Evolutionary conservation across 2,329 filamentous ascomycete genomes (phyloP), one percentile per base, ranked within the genome.

Genomic region (Epichloe glyceriae): DNA sequence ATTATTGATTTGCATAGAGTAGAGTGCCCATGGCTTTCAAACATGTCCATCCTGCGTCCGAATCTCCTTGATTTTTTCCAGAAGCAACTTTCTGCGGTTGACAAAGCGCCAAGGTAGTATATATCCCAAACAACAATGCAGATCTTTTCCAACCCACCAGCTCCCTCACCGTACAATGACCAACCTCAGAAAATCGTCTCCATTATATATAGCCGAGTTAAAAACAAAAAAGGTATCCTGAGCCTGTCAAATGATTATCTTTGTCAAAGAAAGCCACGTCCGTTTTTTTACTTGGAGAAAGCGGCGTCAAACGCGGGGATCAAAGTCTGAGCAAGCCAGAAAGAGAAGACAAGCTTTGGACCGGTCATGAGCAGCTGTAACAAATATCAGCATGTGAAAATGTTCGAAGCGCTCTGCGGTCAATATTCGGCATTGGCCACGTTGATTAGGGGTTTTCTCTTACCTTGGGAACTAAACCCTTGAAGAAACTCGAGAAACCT

Each of bases 251-350:
- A 43, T 46, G 30, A 49, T 11, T 22, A 33, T n/a, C n/a, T n/a
- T n/a, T n/a, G n/a, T n/a, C 17, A 19, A 46, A 30, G 15, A 20
- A 41, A 45, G 20, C 15, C n/a, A 3, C 6, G 30, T 30, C 44
- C 37, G 8, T 26, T 17, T 50, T 42, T 49, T 33, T 42, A 45
- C 43, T 47, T 52, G 17, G 52, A 49, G 52, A 77, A 61, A 56
- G 70, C 69, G 52, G 60, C 65, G 60, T 82, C 87, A 69, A 97
- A 97, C 39, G 89, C 85, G 48, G 93, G 93, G 65, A 98, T 98
- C 62, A 98, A 76, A 33, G 93, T 97, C 76, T 98, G 93, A 52
- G 93, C 93, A 65, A 98, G 82, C 93, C 93, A 98, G 83, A 98
- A 98, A 54, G 90, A 96, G 76, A 98, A 98, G 56, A 97, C 93